phyloP scores from a whole-genome alignment of 169 alveolate genomes.

The Plasmodium adleri region DNA sequence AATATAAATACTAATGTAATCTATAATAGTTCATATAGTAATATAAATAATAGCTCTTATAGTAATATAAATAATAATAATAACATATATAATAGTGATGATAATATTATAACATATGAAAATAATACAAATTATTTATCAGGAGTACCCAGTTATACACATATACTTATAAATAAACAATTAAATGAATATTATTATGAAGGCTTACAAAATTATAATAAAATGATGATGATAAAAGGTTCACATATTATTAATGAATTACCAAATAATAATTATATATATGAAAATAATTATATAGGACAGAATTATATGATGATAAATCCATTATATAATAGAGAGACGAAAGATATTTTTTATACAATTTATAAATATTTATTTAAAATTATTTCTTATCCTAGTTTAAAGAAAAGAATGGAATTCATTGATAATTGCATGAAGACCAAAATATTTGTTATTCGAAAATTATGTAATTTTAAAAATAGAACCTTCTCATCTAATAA shows the following conservation, averaged over 20 bases:
- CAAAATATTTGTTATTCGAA: conserved; percentile 36
- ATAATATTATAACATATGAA: too few species aligned
- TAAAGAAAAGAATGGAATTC: conserved; percentile 55
- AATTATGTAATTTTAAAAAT: conserved; percentile 23
- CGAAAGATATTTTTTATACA: conserved; percentile 56
- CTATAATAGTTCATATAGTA: too few species aligned
- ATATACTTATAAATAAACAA: background rate
- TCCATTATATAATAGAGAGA: conserved; percentile 63
- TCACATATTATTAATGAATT: conserved; percentile 12
- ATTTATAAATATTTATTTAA: conserved; percentile 36
- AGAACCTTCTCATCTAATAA: background rate
- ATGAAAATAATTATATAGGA: conserved; percentile 35
- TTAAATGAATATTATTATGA: background rate
- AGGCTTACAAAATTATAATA: background rate
- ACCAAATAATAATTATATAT: conserved; percentile 34
- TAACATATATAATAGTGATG: background rate
- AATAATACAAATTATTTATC: too few species aligned
- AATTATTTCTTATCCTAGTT: conserved; percentile 33
- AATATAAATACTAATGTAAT: background rate
- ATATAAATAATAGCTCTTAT: background rate
- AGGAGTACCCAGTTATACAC: too few species aligned
- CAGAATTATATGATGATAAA: conserved; percentile 24
- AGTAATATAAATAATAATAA: background rate
- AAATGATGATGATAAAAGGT: too few species aligned
- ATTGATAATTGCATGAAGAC: conserved; percentile 53